Percentiles rank a stretch among this genome's conserved stretches.
phyloP scores from a whole-genome alignment of 2,329 filamentous ascomycete species.

The Tolypocladium amazonense region DNA sequence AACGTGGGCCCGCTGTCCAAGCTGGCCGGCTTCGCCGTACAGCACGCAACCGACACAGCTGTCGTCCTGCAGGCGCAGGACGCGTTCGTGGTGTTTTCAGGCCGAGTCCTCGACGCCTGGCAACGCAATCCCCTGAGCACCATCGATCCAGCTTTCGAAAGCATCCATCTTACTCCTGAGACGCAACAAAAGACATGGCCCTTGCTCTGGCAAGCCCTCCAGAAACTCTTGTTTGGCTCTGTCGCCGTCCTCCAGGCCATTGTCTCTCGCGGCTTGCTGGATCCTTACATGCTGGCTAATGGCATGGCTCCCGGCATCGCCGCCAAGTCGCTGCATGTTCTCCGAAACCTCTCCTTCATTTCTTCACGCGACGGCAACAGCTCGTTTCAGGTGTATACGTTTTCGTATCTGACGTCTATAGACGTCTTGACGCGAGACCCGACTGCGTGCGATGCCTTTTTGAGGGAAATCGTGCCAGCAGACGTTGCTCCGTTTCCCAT shows the following conservation, averaged over 20 bases:
- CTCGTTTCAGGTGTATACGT: constrained; percentile 74
- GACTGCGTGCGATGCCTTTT: constrained; percentile 52
- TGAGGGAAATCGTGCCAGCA: constrained; percentile 46
- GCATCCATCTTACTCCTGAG: constrained; percentile 50
- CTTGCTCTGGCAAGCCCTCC: constrained; percentile 63
- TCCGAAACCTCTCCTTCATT: constrained; percentile 75
- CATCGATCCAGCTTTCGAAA: constrained; percentile 59
- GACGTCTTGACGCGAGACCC: constrained; percentile 71
- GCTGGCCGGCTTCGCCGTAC: constrained; percentile 53
- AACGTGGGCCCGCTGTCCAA: constrained; percentile 59
- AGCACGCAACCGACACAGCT: constrained; percentile 35
- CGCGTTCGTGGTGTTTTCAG: constrained; percentile 55
- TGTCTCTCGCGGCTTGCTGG: constrained; percentile 50
- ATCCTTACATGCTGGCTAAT: constrained; percentile 33
- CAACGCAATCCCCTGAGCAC: constrained; percentile 61
- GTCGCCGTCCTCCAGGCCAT: constrained; percentile 67
- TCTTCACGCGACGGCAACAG: constrained; percentile 62
- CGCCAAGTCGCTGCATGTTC: constrained; percentile 57
- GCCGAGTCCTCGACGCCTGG: constrained; percentile 61
- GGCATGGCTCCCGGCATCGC: constrained; percentile 51
- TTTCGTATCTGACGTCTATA: constrained; percentile 71
- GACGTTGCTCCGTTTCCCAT: constrained; percentile 18
- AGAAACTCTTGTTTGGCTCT: constrained; percentile 63
- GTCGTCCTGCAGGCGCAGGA: constrained; percentile 44
- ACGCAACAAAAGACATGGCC: constrained; percentile 58